phyloP scores from a whole-genome alignment of 257 asterid species.

The Sherardia arvensis region DNA sequence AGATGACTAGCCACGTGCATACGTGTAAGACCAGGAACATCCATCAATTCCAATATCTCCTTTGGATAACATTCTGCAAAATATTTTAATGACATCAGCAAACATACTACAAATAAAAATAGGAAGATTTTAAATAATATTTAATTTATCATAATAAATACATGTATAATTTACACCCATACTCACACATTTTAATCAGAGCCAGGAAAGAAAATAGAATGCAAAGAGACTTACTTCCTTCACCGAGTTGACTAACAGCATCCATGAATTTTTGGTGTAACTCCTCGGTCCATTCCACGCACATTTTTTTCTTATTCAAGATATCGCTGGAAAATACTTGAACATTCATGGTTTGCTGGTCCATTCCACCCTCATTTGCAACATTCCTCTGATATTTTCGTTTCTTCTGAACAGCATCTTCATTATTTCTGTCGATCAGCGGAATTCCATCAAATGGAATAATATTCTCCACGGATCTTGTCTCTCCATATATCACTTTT shows the following conservation, averaged over 20 bases:
- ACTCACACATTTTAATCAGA: too few relatives aligned
- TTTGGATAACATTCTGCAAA: too few relatives aligned
- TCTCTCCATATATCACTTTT: neutral
- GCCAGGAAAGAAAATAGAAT: neutral
- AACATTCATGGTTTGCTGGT: neutral
- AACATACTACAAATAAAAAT: too few relatives aligned
- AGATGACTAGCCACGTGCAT: too few relatives aligned
- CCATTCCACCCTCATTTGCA: neutral
- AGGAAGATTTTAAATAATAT: too few relatives aligned
- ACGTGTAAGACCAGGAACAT: too few relatives aligned
- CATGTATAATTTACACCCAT: too few relatives aligned
- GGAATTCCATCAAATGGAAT: neutral
- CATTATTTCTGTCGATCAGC: neutral
- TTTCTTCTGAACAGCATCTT: neutral
- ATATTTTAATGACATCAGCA: too few relatives aligned
- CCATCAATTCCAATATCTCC: too few relatives aligned
- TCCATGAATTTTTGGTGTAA: conserved; percentile 17
- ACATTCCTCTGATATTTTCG: too few relatives aligned
- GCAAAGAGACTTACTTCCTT: conserved; percentile 16
- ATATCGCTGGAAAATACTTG: neutral
- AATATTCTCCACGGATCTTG: neutral
- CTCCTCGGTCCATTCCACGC: conserved; percentile 12
- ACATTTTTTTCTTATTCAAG: conserved; percentile 2
- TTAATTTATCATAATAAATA: too few relatives aligned
- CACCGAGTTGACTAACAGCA: conserved; percentile 17